A percentile compares a stretch with the other conserved stretches of the same genome.
These are phyloP conservation scores for Diaporthe citrichinensis DNA, from an alignment of 2,329 filamentous ascomycete species.

Conservation along the genomic window DNA sequence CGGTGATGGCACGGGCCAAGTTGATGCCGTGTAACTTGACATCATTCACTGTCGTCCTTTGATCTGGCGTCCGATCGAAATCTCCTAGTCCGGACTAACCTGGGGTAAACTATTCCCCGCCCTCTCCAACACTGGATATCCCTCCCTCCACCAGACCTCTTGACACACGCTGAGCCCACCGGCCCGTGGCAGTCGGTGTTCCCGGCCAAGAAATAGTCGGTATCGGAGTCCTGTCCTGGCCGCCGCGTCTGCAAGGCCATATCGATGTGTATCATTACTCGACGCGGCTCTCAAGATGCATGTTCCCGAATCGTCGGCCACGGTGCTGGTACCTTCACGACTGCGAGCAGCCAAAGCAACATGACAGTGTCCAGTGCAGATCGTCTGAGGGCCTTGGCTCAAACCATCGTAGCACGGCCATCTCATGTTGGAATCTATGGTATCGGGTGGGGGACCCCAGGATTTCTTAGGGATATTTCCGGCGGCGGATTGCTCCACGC, in stretches of 20 bases:
- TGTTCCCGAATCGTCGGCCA: no score
- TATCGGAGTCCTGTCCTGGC: conserved; percentile 1
- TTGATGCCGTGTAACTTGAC: conserved; percentile 8
- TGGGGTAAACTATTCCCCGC: conserved; percentile 38
- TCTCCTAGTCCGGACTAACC: conserved; percentile 12
- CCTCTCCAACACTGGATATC: neutral
- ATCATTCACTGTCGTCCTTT: conserved; percentile 14
- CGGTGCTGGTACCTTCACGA: neutral
- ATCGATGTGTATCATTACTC: neutral
- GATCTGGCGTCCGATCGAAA: conserved; percentile 7
- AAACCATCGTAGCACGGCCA: neutral
- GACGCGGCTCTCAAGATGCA: conserved; percentile 8
- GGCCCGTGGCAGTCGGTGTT: neutral
- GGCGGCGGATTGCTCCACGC: neutral
- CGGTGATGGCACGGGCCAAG: neutral
- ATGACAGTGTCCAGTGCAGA: neutral
- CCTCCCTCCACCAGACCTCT: neutral
- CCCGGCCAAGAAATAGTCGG: conserved; percentile 7
- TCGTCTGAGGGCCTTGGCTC: neutral
- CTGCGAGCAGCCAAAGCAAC: neutral
- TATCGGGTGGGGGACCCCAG: neutral
- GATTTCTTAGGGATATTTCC: neutral
- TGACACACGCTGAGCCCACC: conserved; percentile 8
- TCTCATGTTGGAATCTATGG: neutral
- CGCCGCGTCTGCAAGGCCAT: neutral